Conservation (phyloP, 306 rosid genomes). For the Inga leiocalycina region DNA sequence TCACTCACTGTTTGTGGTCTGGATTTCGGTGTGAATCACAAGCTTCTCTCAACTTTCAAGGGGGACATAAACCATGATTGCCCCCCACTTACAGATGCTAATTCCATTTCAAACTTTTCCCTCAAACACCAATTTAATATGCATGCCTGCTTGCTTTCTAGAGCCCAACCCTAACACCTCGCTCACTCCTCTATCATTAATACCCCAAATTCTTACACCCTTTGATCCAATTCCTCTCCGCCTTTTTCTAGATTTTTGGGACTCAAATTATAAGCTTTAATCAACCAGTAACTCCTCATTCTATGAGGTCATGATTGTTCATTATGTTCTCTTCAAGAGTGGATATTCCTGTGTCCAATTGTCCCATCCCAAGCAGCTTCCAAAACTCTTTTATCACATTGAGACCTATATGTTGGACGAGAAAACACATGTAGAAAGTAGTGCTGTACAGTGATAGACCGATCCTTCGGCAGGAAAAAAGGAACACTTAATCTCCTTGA, state of each 20-base stretch:
- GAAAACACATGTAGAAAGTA: conserved; percentile 19
- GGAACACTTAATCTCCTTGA: not conserved
- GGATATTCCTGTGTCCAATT: conserved; percentile 52
- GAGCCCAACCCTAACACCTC: conserved; percentile 44
- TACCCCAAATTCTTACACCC: conserved; percentile 22
- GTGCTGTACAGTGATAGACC: not conserved
- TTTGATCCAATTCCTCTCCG: conserved; percentile 31
- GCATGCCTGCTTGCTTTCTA: conserved; percentile 44
- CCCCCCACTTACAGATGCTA: conserved; percentile 39
- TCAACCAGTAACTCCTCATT: conserved; percentile 45
- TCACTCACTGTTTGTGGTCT: conserved; percentile 35
- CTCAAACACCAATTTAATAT: conserved; percentile 34
- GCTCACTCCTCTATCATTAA: conserved; percentile 44
- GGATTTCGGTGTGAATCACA: conserved; percentile 55
- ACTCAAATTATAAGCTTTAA: conserved; percentile 27
- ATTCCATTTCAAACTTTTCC: conserved; percentile 36
- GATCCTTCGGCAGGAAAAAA: not conserved
- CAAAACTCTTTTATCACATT: conserved; percentile 27
- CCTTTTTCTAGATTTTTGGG: conserved; percentile 41
- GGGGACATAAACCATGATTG: conserved; percentile 50
- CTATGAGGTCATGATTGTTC: conserved; percentile 54
- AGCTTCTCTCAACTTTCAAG: conserved; percentile 47
- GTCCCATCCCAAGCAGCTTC: conserved; percentile 36
- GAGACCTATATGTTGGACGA: conserved; percentile 13
- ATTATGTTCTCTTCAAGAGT: conserved; percentile 52